A percentile compares a stretch with the other conserved stretches of the same genome.
phyloP scores from a whole-genome alignment of 208 protist species.

The Trypanosomatidae sp. region DNA sequence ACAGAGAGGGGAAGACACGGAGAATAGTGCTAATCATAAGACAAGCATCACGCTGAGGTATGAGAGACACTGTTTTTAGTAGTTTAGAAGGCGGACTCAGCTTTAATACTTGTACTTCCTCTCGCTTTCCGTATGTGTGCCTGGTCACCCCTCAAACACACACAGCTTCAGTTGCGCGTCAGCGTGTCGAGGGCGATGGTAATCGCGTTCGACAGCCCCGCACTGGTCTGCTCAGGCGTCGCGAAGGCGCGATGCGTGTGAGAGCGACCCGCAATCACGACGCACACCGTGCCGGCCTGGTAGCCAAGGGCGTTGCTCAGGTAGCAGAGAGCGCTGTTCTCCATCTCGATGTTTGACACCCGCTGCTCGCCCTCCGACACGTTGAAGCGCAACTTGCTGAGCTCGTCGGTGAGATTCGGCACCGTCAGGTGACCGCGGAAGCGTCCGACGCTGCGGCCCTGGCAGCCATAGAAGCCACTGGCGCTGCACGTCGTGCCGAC shows the following conservation, averaged over 20 bases:
- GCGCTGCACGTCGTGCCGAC: conserved; percentile 64
- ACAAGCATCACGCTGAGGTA: too few relatives aligned
- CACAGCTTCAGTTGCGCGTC: too few relatives aligned
- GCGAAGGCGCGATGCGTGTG: conserved; percentile 37
- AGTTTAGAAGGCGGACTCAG: too few relatives aligned
- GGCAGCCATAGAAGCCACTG: conserved; percentile 80
- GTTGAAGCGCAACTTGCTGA: conserved; percentile 43
- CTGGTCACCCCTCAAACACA: too few relatives aligned
- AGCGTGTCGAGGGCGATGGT: conserved; percentile 55
- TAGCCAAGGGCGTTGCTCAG: conserved; percentile 65
- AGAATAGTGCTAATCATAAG: too few relatives aligned
- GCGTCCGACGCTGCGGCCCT: conserved; percentile 67
- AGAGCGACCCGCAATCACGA: conserved; percentile 52
- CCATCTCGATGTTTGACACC: conserved; percentile 80
- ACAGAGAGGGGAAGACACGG: too few relatives aligned
- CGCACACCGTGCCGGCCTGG: conserved; percentile 61
- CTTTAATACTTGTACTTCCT: too few relatives aligned
- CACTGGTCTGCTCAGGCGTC: conserved; percentile 37
- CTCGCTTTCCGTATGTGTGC: too few relatives aligned
- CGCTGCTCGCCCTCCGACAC: conserved; percentile 41
- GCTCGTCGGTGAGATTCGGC: conserved; percentile 54
- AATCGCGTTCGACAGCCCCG: conserved; percentile 41
- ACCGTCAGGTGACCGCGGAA: conserved; percentile 47
- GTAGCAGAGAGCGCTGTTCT: conserved; percentile 70
- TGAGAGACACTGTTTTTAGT: too few relatives aligned